Evolutionary conservation across 345 rosid genomes (phyloP), one percentile per base, ranked within the genome.

Genomic region (Raphanus sativus): DNA sequence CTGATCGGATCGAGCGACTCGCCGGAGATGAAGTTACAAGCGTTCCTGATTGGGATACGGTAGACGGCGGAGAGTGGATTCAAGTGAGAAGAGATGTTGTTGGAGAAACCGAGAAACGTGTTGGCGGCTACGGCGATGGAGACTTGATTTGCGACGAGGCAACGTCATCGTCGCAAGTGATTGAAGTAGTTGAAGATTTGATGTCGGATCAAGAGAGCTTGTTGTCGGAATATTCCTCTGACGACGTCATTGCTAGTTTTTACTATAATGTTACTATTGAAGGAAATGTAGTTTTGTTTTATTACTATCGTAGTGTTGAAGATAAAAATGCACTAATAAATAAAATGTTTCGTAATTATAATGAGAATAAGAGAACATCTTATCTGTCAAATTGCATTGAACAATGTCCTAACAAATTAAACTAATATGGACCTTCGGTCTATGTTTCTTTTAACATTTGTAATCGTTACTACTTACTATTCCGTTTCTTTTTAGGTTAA

Each of bases 1-100:
- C 75, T 1, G 81, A 81, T 21, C 88, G 90, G 83, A 82, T 93
- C 77, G 59, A 75, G 85, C 74, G 60, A n/a, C 69, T 90, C 77
- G 71, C 71, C 58, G 84, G 75, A 5, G 50, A 36, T 74, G 58
- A 58, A 11, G 2, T n/a, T 62, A 61, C 73, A 8, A 32, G 60
- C 11, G 38, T 21, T 21, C 75, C 82, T 6, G 54, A 54, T 25
- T 87, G 91, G 93, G 75, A n/a, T 69, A 60, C 26, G 45, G 81
- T 34, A 63, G 66, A 15, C 30, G 85, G 73, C 5, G 89, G 73
- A 6, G 87, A 77, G 60, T 93, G 98, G 98, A 74, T 86, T 64
- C 84, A 90, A 54, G 87, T 93, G 40, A 87, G 97, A 76, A 76
- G 85, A 72, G 79, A 65, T 52, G 80, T 4, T 29, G 28, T 10